Base-by-base conservation (phyloP, 208 protist species). In the Balamuthia mandrillaris region DNA sequence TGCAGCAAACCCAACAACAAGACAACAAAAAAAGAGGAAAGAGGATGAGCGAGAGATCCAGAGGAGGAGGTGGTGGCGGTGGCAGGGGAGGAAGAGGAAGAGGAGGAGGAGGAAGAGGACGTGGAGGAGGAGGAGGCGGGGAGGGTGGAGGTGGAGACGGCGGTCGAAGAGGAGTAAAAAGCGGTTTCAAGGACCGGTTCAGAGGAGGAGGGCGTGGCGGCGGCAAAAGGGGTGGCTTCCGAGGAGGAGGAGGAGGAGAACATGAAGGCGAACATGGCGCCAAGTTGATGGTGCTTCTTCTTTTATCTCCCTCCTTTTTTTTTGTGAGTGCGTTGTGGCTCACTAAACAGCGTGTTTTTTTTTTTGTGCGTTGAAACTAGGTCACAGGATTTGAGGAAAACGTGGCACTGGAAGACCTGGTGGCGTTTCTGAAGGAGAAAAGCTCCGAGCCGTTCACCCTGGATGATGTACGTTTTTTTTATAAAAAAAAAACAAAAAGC, bases 401-500 rank as follows among this genome's bases (percentile, higher is more conserved):
- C 29, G 66, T 56, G 0, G 66, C 61, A 56, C 31, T 83, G 37
- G 54, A 83, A 24, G 77, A 83, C 6, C 54, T 83, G 5, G 77
- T 83, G 35, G 39, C 42, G 51, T 83, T 83, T 56, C n/a, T 83
- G 10, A 37, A 54, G n/a, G 66, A 39, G 54, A 83, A 68, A 35
- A 39, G 41, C 0, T 49, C 21, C 2, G 54, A 83, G 54, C 54
- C 77, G 29, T 83, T 83, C 77, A 27, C 49, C 54, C 54, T 83
- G 35, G 54, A 42, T 39, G 77, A 83, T 49, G 77, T 83, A 49
- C 16, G 27, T 51, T 39, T n/a, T 7, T 1, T 18, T 47, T n/a
- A n/a, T n/a, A n/a, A n/a, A n/a, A n/a, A 2, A 47, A 14, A 33
- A 33, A 3, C 47, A 0, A 41, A 5, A 10, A 18, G 41, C 21